Evolutionary conservation across 1,284 basidiomycete species (phyloP).

Genomic region (Cerioporus squamosus): DNA sequence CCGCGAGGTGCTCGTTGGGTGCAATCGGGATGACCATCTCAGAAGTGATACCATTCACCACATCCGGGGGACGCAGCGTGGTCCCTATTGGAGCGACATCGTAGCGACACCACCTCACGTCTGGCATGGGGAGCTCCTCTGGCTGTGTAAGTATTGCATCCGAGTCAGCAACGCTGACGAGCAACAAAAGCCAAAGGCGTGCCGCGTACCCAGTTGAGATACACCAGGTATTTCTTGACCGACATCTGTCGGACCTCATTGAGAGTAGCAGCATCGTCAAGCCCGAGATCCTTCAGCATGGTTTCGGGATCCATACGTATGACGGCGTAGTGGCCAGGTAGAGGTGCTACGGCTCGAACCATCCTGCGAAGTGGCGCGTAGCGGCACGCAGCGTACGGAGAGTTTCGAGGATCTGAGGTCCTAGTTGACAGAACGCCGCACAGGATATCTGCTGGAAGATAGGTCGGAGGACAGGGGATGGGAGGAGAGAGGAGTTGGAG

Average conservation of each 20-base stretch:
- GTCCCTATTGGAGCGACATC: background rate
- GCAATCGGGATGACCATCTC: constrained; percentile 14
- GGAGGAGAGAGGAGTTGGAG: too few relatives aligned
- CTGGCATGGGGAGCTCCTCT: background rate
- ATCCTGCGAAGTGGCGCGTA: background rate
- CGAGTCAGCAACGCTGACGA: background rate
- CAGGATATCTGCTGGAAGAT: too few relatives aligned
- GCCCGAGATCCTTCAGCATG: background rate
- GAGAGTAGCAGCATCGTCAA: background rate
- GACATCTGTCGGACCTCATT: background rate
- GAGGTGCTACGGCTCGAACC: background rate
- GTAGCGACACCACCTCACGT: background rate
- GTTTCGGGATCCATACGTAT: constrained; percentile 3
- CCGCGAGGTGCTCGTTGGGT: constrained; percentile 4
- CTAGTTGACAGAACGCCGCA: too few relatives aligned
- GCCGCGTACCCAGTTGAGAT: background rate
- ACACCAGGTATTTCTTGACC: constrained; percentile 2
- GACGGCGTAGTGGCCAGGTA: background rate
- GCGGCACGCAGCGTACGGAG: too few relatives aligned
- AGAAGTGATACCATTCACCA: background rate
- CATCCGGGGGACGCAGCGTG: background rate
- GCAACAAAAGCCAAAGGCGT: too few relatives aligned
- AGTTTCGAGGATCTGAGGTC: background rate
- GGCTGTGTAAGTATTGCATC: background rate
- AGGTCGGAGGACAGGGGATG: too few relatives aligned